Evolutionary conservation across 2,329 filamentous ascomycete species (phyloP), one percentile per base, ranked within the genome.

Genomic region (Ophiocordyceps camponoti-saundersi): DNA sequence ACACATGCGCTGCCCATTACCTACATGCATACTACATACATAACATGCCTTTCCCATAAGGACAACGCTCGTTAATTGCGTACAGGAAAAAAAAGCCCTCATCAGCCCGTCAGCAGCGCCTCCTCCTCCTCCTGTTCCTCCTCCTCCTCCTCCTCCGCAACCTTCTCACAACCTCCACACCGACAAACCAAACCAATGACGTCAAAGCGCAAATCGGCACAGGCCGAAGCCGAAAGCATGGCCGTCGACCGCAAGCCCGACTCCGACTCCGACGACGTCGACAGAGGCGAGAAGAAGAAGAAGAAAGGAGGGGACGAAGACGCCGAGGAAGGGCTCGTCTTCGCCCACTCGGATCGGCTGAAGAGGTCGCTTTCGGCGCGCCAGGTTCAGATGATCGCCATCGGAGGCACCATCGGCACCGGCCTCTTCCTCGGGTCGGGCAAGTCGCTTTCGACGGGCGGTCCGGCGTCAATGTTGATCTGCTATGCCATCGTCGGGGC

Each of bases 301-400:
- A 5, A 39, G 36, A 40, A 40, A n/a, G n/a, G 36, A 4, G 36
- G 20, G 8, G 36, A 40, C 8, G 16, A 18, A 40, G 16, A 10
- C 16, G 36, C 15, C 5, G 36, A 43, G 2, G 49, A 52, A 44
- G 51, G 48, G 45, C 43, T 44, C 21, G 47, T 45, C 44, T 46
- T 48, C 15, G 46, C 44, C 36, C 55, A 56, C 44, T 57, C 65
- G 2, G 71, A 77, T 53, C 64, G 62, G 46, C 64, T 81, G 12
- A 66, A 66, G 20, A 72, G 77, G 6, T 69, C 72, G 41, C 65
- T 80, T 13, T 75, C 73, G 2, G 59, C 73, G 16, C 71, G 77
- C n/a, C 78, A 81, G 57, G 73, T 81, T 12, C 77, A 81, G 61
- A 80, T 82, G 76, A 79, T 82, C 50, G 79, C 78, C 42, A 73